Evolutionary conservation across 2,329 filamentous ascomycete species (phyloP), one percentile per base, ranked within the genome.

Genomic region (Hawksworthiomyces lignivorus): DNA sequence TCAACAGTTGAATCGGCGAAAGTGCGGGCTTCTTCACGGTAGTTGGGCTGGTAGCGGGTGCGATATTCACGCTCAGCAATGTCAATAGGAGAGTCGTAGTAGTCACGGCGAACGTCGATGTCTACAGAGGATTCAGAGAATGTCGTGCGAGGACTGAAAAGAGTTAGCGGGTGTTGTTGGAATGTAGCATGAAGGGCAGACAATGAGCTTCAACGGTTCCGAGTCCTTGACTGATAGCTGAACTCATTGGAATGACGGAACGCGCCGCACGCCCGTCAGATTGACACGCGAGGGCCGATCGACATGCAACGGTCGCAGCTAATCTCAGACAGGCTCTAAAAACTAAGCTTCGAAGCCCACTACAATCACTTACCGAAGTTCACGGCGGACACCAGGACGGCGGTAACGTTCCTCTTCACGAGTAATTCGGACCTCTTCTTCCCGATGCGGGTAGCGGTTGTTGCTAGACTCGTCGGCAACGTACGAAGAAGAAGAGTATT

Each of bases 341-440:
- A n/a, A n/a, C n/a, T n/a, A n/a, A n/a, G n/a, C n/a, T n/a, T n/a
- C n/a, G n/a, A n/a, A n/a, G n/a, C n/a, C n/a, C n/a, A n/a, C n/a
- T n/a, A n/a, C n/a, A n/a, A n/a, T n/a, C n/a, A 70, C 73, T 64
- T 56, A 79, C 75, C 67, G 70, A 62, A 77, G 69, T 58, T 78
- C 69, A 51, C 62, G 67, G 59, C 70, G 70, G 69, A 70, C 72
- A 64, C 74, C 76, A 72, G 82, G 77, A 77, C 80, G 82, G 73
- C 74, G 80, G 71, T 80, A 72, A 66, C 70, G 77, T 67, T 89
- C 80, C 72, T 86, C 80, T 71, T 86, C 80, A 70, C 75, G 79
- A 70, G 86, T 80, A 67, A 84, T 83, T 60, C 68, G 75, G 72
- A 94, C 78, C 75, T 94, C 85, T 79, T 94, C 85, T 73, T 87